Base-by-base conservation (phyloP, 2,329 filamentous ascomycete genomes). In the Colletotrichum cereale region DNA sequence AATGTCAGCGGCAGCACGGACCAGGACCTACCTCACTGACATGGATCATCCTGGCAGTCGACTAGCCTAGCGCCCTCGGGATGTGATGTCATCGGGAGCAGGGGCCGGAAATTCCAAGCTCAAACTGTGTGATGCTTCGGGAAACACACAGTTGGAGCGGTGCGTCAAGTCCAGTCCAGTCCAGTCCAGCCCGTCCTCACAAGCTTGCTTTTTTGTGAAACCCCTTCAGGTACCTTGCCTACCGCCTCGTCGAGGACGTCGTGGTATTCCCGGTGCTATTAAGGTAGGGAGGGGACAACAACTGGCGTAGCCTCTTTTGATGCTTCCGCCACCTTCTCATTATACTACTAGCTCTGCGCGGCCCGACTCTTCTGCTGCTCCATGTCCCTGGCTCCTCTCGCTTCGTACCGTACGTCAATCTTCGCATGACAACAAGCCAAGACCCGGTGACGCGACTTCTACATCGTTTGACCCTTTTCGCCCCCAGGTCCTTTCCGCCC, bases 191-290 rank as follows among this genome's bases (percentile, higher is more conserved):
- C 55, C 44, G 40, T 36, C 40, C 67, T 50, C 65, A 44, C 44
- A 64, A 64, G 66, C 66, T 69, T 72, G 65, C 60, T 72, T 71
- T 63, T 64, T 36, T 31, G 60, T 72, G 69, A 69, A 72, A 72
- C 69, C 38, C 38, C 34, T 36, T 38, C 34, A 26, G 44, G 42
- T 16, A 34, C 40, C 10, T 40, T 53, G n/a, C 6, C 16, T 42
- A 18, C 40, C 5, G 16, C 14, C 44, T 21, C 44, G n/a, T 52
- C 40, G 34, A 57, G 26, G 26, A 26, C 34, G 34, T 16, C 48
- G 18, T 66, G 34, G 31, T 50, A 47, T 62, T 34, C 34, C 48
- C 52, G 56, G 57, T n/a, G 6, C 34, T 50, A 26, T 24, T 12
- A 26, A n/a, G 10, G 31, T 21, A 14, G 4, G 44, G 10, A n/a